These are phyloP conservation scores for Boletus bicolor DNA, from an alignment of 768 basidiomycete genomes.

Conservation along the genomic window DNA sequence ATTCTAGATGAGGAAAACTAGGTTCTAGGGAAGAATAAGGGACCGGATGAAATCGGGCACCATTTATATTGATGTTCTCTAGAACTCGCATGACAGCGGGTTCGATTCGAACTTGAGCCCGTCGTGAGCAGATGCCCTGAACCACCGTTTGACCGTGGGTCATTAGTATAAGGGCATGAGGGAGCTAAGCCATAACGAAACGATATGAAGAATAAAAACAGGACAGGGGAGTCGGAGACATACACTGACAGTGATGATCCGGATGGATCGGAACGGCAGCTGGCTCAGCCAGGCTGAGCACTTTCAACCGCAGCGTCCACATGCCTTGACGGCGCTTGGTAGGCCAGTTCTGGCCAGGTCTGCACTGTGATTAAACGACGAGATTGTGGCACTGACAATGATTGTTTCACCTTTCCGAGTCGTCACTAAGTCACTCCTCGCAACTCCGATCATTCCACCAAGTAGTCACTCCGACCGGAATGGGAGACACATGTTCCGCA, in stretches of 20 bases:
- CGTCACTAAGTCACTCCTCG: too few relatives aligned
- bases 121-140: not conserved
- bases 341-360: too few relatives aligned
- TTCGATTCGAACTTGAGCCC: not conserved
- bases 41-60: not conserved
- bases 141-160: not conserved
- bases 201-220: not conserved
- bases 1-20: not conserved
- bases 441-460: too few relatives aligned
- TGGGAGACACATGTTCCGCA: too few relatives aligned
- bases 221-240: not conserved
- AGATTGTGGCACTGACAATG: too few relatives aligned
- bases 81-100: not conserved
- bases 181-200: not conserved
- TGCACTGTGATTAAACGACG: too few relatives aligned
- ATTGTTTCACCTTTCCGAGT: too few relatives aligned
- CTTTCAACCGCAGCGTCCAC: too few relatives aligned
- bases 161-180: not conserved
- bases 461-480: too few relatives aligned
- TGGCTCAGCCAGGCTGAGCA: too few relatives aligned
- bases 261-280: not conserved
- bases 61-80: constrained; percentile 6
- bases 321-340: too few relatives aligned
- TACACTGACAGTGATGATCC: not conserved
- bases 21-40: not conserved